Base-by-base conservation (phyloP, 176 grass and related monocot genomes). In the Ensete glaucum region DNA sequence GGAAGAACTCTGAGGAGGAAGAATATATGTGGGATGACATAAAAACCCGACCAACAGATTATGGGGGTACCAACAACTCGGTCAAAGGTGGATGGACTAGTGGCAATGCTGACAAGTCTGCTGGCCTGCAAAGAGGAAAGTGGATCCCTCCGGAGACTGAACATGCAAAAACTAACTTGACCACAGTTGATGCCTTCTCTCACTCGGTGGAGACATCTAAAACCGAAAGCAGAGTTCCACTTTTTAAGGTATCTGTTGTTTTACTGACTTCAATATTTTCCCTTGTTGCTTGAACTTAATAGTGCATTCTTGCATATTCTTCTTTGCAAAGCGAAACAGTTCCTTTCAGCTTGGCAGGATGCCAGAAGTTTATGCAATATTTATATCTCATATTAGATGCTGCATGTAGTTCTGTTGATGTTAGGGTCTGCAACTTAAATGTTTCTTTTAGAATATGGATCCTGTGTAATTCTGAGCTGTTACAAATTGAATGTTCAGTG, bases 1-100 rank as follows among this genome's bases (percentile, higher is more conserved):
- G 96, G 96, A 99, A 99, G 81, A 91, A 89, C 79, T 82, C 88
- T 75, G 96, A 91, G 87, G 96, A 99, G 83, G 90, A 99, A 88
- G 96, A 99, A 76, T 99, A 89, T 76, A 71, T 88, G 22, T 99
- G 90, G 96, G 96, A 89, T 80, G 88, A 91, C 59, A 76, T 91
- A 52, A 92, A 78, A 74, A 83, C 79, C 67, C 79, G 78, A 43
- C 34, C 34, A 67, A 51, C 49, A 78, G 74, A 81, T 65, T 81
- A 73, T 87, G 85, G 77, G 73, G 54, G 80, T 73, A 75, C 50
- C 17, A 83, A 64, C 60, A 81, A 53, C 73, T 78, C 63, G 69
- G 85, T 78, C 84, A 95, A 89, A 83, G 77, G 90, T 79, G 83
- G 88, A 81, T 80, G 82, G 85, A 88, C 76, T 16, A 29, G 67